Evolutionary conservation across 176 grass and related monocot genomes (phyloP), one percentile per base, ranked within the genome.

Genomic region (Cenchrus americanus): DNA sequence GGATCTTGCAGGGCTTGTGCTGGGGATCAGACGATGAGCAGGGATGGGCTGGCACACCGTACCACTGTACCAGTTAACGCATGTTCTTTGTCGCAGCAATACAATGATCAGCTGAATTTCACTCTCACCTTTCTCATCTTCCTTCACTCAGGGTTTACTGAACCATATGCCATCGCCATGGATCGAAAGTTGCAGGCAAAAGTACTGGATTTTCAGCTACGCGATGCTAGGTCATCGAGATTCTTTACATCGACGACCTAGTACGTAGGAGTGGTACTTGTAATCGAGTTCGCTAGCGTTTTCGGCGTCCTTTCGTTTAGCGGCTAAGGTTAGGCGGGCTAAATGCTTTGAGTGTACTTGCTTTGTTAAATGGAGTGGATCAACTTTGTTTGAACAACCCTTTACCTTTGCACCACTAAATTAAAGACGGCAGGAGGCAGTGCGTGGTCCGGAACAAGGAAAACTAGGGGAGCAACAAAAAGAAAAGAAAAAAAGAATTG

Each of bases 1-100:
- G 83, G 88, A 89, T 86, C 83, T 82, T 86, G 88, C 83, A 77
- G 73, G 79, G 88, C 40, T 82, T 90, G 63, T 66, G 73, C 73
- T 53, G 79, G 66, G n/a, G 75, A 76, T 87, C 80, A 34, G 47
- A 3, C 34, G 43, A 78, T 64, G 55, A 83, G 19, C 79, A 66
- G 58, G 37, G 42, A 41, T 21, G 17, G 23, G 54, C 19, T 79
- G 83, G 65, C 50, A 66, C 44, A 50, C 47, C 24, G 47, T 73
- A 72, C 69, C 69, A 49, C 43, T 11, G 1, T 48, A 15, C 72
- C 70, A 67, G 19, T 79, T 51, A 59, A 62, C 76, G 77, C 70
- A 17, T 37, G 22, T 50, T 86, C 50, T 78, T 59, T 54, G 5
- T 54, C 17, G 15, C 6, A 54, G 26, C 71, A 40, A 9, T 63